Evolutionary conservation across 352 stramenopile genomes (phyloP), one percentile per base, ranked within the genome.

Genomic region (Globisporangium okanoganense): DNA sequence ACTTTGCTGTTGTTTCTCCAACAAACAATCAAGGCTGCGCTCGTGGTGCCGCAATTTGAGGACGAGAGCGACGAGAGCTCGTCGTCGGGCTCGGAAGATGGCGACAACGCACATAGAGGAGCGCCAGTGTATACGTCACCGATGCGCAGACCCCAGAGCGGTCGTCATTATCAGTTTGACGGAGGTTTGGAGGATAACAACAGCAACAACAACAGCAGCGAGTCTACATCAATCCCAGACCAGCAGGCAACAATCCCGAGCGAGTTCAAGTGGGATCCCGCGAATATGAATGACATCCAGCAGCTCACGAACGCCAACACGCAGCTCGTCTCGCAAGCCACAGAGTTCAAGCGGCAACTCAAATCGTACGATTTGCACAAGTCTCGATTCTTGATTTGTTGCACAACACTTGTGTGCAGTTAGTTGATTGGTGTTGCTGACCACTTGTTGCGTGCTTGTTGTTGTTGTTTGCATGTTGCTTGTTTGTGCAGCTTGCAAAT

Each of bases 11-110:
- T 52, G 14, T 5, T 3, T 2, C 2, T 16, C 13, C 25, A 6
- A 22, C 6, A 16, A 41, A 41, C 20, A 9, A 22, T 7, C n/a
- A 43, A 76, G 82, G 54, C 52, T 14, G 72, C 77, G 45, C 64
- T 92, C 7, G 70, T 79, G 27, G 36, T 92, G n/a, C 79, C 83
- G 36, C 67, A 75, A 44, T 92, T 90, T 54, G 78, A 92, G 53
- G 80, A 92, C 18, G 79, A 88, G 35, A 49, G 52, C 36, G 64
- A 67, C 50, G 78, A 82, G 25, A 77, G 78, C 51, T 84, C 70
- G 25, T 76, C 66, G 12, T 77, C 67, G 5, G 68, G 68, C 22
- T 64, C 65, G 20, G 73, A 83, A 18, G 63, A 73, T 18, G 61
- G 62, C 8, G 58, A 48, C 29, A 53, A 22, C 2, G 20, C 29